Evolutionary conservation across 2,329 filamentous ascomycete species (phyloP).

Genomic region (Colletotrichum destructivum): DNA sequence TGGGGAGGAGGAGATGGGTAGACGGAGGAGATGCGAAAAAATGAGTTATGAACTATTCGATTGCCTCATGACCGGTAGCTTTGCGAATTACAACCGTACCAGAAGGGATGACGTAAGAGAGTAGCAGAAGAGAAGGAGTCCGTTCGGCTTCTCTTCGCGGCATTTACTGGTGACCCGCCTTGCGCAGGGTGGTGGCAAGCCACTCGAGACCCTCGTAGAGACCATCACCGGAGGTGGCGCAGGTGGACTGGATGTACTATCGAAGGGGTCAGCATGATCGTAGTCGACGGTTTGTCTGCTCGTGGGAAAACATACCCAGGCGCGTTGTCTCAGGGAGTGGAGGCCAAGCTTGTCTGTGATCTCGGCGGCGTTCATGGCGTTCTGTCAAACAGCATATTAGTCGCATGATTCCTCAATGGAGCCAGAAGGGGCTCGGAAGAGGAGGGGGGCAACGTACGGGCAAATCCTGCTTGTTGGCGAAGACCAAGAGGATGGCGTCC

Average conservation of each 20-base stretch:
- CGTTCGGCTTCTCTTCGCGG: conserved; percentile 49
- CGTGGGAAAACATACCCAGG: conserved; percentile 83
- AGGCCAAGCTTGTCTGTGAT: conserved; percentile 99
- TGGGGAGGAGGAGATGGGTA: conserved; percentile 35
- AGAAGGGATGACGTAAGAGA: conserved; percentile 60
- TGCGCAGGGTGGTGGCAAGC: conserved; percentile 87
- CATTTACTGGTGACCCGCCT: conserved; percentile 77
- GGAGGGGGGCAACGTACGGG: conserved; percentile 75
- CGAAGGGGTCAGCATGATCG: conserved; percentile 37
- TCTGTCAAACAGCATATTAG: conserved; percentile 66
- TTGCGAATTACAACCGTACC: conserved; percentile 73
- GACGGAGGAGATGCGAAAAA: conserved; percentile 45
- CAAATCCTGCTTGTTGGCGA: conserved; percentile 99
- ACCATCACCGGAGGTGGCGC: conserved; percentile 98
- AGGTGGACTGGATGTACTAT: conserved; percentile 99
- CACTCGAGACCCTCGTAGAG: conserved; percentile 99
- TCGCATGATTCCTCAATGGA: conserved; percentile 6
- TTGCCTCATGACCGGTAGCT: conserved; percentile 67
- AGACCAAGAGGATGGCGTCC: conserved; percentile 96
- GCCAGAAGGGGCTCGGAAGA: neutral
- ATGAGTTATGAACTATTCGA: conserved; percentile 68
- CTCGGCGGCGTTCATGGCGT: conserved; percentile 99
- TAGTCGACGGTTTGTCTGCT: conserved; percentile 8
- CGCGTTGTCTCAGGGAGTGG: conserved; percentile 97
- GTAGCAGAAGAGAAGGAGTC: conserved; percentile 53